Evolutionary conservation across 2,329 filamentous ascomycete genomes (phyloP), one percentile per base, ranked within the genome.

Genomic region (Stemphylium lycopersici): DNA sequence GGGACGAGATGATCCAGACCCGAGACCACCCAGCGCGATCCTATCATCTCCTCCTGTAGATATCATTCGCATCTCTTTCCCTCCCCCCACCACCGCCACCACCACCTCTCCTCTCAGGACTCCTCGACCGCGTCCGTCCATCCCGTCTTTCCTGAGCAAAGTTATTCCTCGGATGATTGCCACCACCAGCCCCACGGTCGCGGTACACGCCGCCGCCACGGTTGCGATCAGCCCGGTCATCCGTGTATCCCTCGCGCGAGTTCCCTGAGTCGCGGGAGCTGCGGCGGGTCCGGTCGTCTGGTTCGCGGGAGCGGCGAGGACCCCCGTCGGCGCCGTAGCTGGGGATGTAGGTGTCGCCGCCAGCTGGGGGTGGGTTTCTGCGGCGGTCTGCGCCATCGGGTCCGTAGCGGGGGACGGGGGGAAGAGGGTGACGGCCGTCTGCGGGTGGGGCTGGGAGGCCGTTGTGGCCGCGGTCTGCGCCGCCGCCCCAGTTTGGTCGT

Each of bases 321-420:
- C 20, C 20, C 7, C 60, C 67, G n/a, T 68, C 61, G 5, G 53
- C 48, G 45, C 58, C 47, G 52, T 80, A 81, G 40, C 72, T 73
- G 1, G 79, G 79, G 24, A 80, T 78, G 58, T 81, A 81, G 0
- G 75, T 78, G 55, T 81, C 79, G 6, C 63, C 79, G 6, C 63
- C 63, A 20, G 56, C 56, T n/a, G 59, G 62, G 13, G 55, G 42
- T 3, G 62, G 57, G 67, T 67, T 47, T 69, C 64, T 53, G 11
- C 61, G 58, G 20, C 65, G 46, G 29, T 67, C 67, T 22, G 61
- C 59, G 16, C 60, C 58, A 22, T 65, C 65, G 6, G 63, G 63
- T 0, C 67, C 69, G 45, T 74, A 71, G 16, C 72, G 70, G 6
- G 74, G 73, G 7, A 71, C 67, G 6, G 64, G 68, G 7, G 73